Percentiles rank a stretch among this genome's conserved stretches.
These are phyloP conservation scores for Leersia perrieri DNA, from an alignment of 176 grass and related monocot species.

Conservation along the genomic window DNA sequence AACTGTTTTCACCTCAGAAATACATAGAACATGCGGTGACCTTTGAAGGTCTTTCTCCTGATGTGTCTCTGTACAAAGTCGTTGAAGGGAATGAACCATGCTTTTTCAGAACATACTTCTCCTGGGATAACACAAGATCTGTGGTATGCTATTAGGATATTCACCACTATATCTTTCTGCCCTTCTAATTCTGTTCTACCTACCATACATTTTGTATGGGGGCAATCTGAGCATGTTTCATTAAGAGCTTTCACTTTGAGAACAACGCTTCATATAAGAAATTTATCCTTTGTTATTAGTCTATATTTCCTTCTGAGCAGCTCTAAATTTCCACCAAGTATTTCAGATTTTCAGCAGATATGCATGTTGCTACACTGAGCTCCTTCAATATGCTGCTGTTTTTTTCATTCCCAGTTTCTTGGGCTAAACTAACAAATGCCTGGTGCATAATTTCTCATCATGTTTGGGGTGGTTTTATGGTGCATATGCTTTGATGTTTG, in stretches of 20 bases:
- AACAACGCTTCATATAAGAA: constrained; percentile 17
- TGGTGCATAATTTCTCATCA: background rate
- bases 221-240: background rate
- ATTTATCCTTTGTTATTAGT: background rate
- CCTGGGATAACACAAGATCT: constrained; percentile 80
- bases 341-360: background rate
- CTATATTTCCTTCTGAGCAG: background rate
- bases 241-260: constrained; percentile 10
- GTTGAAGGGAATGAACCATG: constrained; percentile 85
- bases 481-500: no score
- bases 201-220: background rate
- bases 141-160: constrained; percentile 48
- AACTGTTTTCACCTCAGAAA: constrained; percentile 49
- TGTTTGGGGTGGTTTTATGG: background rate
- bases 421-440: background rate
- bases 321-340: background rate
- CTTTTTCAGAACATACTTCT: constrained; percentile 92
- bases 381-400: background rate
- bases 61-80: constrained; percentile 76
- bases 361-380: background rate
- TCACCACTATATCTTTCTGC: constrained; percentile 9
- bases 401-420: background rate
- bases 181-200: constrained; percentile 15
- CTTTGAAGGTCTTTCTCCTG: constrained; percentile 70
- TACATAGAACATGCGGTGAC: constrained; percentile 66